Base-by-base conservation (phyloP, 1,284 basidiomycete species). In the Cystobasidiaceae sp. region DNA sequence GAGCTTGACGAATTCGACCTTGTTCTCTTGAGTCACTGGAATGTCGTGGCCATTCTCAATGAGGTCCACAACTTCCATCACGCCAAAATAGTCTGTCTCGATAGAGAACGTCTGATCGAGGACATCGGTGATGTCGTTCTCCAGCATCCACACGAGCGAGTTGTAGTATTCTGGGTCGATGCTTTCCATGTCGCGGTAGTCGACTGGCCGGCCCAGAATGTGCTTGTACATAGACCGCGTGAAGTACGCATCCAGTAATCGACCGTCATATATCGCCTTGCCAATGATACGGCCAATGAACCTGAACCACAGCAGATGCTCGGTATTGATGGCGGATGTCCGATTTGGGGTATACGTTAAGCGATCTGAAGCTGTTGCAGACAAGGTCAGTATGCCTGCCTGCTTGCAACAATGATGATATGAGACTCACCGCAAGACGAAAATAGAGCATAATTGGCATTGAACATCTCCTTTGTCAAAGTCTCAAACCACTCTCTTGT, bases 241-340 rank as follows among this genome's bases (percentile, higher is more conserved):
- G 76, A 99, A 99, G 81, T 99, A 97, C 9, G 96, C 96, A 77
- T 99, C 96, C 39, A 99, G 84, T 33, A 98, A 81, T 19, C 96
- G 86, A 3, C 93, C 93, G 74, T 97, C 94, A 76, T 91, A 92
- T 70, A 94, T 92, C 7, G 92, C 93, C 77, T 93, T 91, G 44
- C 96, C 94, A 72, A 98, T 97, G 71, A 99, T 87, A 46, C 93
- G 87, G 4, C 96, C 96, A 46, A 98, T 92, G 73, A 99, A 99
- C 75, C 93, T 93, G 88, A 98, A 98, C 84, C 96, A 98, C 17
- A 88, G 86, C 45, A 98, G 79, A 78, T 98, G 94, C 74, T 97
- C 91, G 4, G 89, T 89, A 75, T 97, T 97, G 74, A 77, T 72
- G 7, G 72, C 68, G 0, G 93, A 97, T 68, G 91, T 88, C 73